Percentiles rank a stretch among this genome's conserved stretches.
These are phyloP conservation scores for Blastobotrys serpentis DNA, from an alignment of 1,139 yeast species.

Conservation along the genomic window DNA sequence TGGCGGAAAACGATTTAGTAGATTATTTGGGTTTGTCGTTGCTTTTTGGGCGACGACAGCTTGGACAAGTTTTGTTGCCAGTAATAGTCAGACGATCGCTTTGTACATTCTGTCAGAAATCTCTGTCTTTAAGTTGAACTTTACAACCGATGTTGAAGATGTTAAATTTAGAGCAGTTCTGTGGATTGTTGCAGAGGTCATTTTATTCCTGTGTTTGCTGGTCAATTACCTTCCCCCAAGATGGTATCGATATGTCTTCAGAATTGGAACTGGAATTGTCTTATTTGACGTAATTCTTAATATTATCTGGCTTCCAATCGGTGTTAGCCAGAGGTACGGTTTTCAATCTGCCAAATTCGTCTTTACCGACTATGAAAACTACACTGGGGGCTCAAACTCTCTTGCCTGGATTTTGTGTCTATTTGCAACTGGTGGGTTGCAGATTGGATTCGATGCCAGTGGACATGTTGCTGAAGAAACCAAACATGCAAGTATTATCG, in stretches of 20 bases:
- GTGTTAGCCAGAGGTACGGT: conserved; percentile 31
- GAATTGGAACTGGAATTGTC: conserved; percentile 25
- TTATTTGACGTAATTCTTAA: conserved; percentile 30
- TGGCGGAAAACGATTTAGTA: conserved; percentile 30
- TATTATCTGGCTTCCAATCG: conserved; percentile 33
- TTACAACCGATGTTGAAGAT: conserved; percentile 22
- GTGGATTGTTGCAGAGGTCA: conserved; percentile 31
- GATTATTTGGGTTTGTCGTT: conserved; percentile 31
- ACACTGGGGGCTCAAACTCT: conserved; percentile 50
- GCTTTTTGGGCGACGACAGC: conserved; percentile 35
- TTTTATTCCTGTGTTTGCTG: conserved; percentile 24
- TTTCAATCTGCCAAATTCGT: conserved; percentile 57
- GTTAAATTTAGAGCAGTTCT: conserved; percentile 32
- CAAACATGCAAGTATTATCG: conserved; percentile 53
- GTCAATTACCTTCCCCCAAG: conserved; percentile 30
- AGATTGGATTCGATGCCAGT: conserved; percentile 58
- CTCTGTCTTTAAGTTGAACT: conserved; percentile 26
- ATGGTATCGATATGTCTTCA: conserved; percentile 28
- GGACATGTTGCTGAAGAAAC: conserved; percentile 71
- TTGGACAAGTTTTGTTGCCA: conserved; percentile 33
- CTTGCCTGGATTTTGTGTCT: conserved; percentile 33
- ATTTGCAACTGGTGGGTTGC: conserved; percentile 31
- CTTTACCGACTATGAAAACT: conserved; percentile 58
- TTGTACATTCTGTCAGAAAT: conserved; percentile 31
- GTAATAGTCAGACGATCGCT: conserved; percentile 27